phyloP scores from a whole-genome alignment of 257 asterid genomes.

The Petrea volubilis region DNA sequence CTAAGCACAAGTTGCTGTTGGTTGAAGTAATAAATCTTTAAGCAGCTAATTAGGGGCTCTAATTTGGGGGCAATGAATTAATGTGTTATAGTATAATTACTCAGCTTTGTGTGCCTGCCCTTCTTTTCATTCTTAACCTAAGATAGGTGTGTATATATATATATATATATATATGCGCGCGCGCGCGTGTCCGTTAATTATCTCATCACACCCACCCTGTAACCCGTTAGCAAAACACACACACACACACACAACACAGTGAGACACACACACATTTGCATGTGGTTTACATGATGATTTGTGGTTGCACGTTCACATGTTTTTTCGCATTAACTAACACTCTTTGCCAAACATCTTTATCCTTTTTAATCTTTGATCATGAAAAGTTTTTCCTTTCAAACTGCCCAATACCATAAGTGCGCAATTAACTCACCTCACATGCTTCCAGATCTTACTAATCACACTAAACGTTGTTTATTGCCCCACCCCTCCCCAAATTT shows the following conservation, averaged over 20 bases:
- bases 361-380: slow-evolving; percentile 30
- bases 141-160: too few relatives aligned
- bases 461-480: slow-evolving; percentile 35
- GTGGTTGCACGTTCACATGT: slow-evolving; percentile 54
- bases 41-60: not conserved
- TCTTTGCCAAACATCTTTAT: slow-evolving; percentile 31
- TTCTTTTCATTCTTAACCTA: slow-evolving; percentile 22
- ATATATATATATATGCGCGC: too few relatives aligned
- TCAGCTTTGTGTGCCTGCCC: not conserved
- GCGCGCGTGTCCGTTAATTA: too few relatives aligned
- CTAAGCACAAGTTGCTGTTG: not conserved
- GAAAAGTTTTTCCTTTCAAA: not conserved
- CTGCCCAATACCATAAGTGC: slow-evolving; percentile 23
- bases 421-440: slow-evolving; percentile 60
- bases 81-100: not conserved
- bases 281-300: slow-evolving; percentile 49
- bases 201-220: slow-evolving; percentile 24
- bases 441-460: slow-evolving; percentile 41
- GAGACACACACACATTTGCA: slow-evolving; percentile 21
- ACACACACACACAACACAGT: too few relatives aligned
- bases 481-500: not conserved
- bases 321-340: slow-evolving; percentile 31
- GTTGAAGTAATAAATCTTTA: slow-evolving; percentile 18
- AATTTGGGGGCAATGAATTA: slow-evolving; percentile 1
- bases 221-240: slow-evolving; percentile 22